Evolutionary conservation across 2,329 filamentous ascomycete genomes (phyloP), one percentile per base, ranked within the genome.

Genomic region (Meredithiella fracta): DNA sequence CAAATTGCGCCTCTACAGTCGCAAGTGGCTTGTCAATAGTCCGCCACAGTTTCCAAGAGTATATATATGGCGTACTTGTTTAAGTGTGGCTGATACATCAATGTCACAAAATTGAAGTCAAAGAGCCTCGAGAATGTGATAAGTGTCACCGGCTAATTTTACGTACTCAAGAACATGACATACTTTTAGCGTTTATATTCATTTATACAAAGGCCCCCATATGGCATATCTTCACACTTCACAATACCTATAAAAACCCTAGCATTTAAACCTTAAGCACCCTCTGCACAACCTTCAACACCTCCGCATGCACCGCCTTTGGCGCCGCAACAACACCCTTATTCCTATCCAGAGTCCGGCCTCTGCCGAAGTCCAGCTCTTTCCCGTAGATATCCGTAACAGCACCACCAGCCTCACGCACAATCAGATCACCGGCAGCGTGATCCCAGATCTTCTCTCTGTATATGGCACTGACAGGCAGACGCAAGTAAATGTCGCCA

Each of bases 391-490:
- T 84, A 69, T 98, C 94, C 1, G 89, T 94, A 55, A 98, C 91
- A 64, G 85, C 75, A 51, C 92, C 94, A 53, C 92, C 92, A 2
- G 92, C 89, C 71, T 98, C 94, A 57, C 90, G 78, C 42, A 97
- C 92, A 62, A 98, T 90, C 58, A 98, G 72, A 64, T 95, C 90
- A 42, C 92, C 92, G 11, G 91, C 92, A 17, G 92, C 92, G 68
- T 98, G 92, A 67, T 98, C 92, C 92, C 92, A 98, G 62, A 98
- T 98, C 79, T 98, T 98, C 76, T 98, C 92, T 68, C 94, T 82
- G 72, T 98, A 98, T 55, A 84, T 83, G 63, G 83, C 85, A 67
- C 80, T 85, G 59, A 87, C 84, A 2, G 92, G 92, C 58, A 98
- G 72, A 55, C 94, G 80, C 58, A 98, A 77, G 71, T 98, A 98